Base-by-base conservation (phyloP, 2,329 filamentous ascomycete species). In the Aspergillus sp. region DNA sequence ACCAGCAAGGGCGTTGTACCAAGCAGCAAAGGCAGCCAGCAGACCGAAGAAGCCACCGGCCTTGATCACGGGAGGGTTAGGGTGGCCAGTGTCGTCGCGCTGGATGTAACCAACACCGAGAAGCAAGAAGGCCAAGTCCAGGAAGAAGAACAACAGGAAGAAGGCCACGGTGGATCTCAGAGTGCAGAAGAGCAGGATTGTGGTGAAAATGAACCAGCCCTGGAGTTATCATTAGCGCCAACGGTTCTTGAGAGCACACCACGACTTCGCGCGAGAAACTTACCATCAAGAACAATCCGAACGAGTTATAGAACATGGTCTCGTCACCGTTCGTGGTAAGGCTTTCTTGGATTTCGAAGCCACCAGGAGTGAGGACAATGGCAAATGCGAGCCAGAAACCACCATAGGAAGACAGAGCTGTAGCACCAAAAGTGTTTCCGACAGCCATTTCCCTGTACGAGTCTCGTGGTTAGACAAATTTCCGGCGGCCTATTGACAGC, bases 351-450 rank as follows among this genome's bases (percentile, higher is more conserved):
- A 91, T 86, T 48, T 83, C 73, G 78, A 90, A 92, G 12, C 82
- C 82, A 62, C 82, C 82, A 1, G 83, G 90, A 2, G 88, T 90
- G 61, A 90, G 76, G 54, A 93, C 81, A 66, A 93, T 87, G 61
- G 80, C 90, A 67, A 90, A 89, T 12, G 81, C 80, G 68, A 93
- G 84, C 90, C 90, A 93, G 82, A 93, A 93, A 62, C 90, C 90
- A 66, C 90, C 90, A 70, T 90, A 93, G 0, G 90, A 93, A 9
- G 89, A 90, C 57, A 93, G 78, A 19, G 90, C 89, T 23, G 90
- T 93, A 52, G 89, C 90, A 81, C 90, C 90, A 64, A 93, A 93
- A 11, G 90, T 93, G 81, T 93, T 93, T 57, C 90, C 90, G n/a
- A 90, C 82, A 37, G 90, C 89, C 85, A 93, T 90, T 79, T 93